Evolutionary conservation across 2,329 filamentous ascomycete genomes (phyloP).

Genomic region (Neofusicoccum umdonicola): DNA sequence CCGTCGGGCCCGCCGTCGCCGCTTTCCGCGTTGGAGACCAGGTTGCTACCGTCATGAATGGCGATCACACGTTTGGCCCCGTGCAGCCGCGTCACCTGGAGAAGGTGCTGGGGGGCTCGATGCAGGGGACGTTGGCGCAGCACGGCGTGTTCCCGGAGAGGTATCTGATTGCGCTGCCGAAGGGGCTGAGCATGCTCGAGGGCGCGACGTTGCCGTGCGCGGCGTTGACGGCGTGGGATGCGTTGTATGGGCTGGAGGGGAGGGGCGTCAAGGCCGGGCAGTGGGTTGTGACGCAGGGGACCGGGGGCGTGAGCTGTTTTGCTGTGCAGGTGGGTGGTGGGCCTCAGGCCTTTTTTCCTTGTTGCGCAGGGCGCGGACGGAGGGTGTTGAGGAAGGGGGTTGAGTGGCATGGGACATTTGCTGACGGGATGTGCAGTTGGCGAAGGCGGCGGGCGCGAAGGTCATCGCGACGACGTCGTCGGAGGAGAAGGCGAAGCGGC

Average conservation of each 20-base stretch:
- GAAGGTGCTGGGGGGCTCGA: slow-evolving; percentile 64
- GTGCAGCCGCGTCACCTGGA: slow-evolving; percentile 38
- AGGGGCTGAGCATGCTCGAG: slow-evolving; percentile 48
- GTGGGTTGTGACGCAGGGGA: slow-evolving; percentile 65
- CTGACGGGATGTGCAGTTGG: slow-evolving; percentile 34
- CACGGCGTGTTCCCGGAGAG: slow-evolving; percentile 65
- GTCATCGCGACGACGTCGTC: slow-evolving; percentile 60
- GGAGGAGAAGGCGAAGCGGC: slow-evolving; percentile 46
- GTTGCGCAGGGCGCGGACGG: too few species aligned
- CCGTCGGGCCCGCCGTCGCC: slow-evolving; percentile 59
- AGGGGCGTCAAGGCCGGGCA: slow-evolving; percentile 37
- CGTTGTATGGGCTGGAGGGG: slow-evolving; percentile 49
- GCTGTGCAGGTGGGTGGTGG: slow-evolving; percentile 52
- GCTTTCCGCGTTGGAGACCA: slow-evolving; percentile 64
- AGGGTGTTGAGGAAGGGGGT: too few species aligned
- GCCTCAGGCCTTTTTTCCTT: background rate
- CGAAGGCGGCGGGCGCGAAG: slow-evolving; percentile 53
- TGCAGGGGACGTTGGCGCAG: slow-evolving; percentile 67
- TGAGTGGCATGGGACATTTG: background rate
- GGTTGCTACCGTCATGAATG: slow-evolving; percentile 61
- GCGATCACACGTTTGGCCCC: slow-evolving; percentile 53
- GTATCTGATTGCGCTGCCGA: slow-evolving; percentile 64
- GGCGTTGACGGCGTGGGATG: slow-evolving; percentile 51
- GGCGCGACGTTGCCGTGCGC: slow-evolving; percentile 49
- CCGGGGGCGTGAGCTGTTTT: slow-evolving; percentile 66